phyloP scores from a whole-genome alignment of 1,284 basidiomycete species.

The Tilletia walkeri region DNA sequence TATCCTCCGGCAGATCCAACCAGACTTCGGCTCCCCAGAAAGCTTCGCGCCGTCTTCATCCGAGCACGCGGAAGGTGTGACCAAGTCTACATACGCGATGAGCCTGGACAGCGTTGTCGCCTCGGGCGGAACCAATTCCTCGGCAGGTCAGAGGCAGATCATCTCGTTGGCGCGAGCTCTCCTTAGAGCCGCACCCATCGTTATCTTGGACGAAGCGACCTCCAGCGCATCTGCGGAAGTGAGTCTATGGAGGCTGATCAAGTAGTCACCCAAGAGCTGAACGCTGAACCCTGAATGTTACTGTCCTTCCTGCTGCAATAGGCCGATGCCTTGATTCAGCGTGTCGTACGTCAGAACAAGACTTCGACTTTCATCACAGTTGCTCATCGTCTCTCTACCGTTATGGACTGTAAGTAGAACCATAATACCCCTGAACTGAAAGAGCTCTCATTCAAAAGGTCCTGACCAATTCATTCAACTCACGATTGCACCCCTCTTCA shows the following conservation, averaged over 20 bases:
- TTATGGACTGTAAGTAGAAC: conserved; percentile 28
- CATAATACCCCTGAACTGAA: too few species aligned
- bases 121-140: conserved; percentile 77
- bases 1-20: conserved; percentile 58
- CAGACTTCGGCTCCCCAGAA: background rate
- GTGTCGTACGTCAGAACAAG: conserved; percentile 26
- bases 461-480: too few species aligned
- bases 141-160: conserved; percentile 78
- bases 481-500: background rate
- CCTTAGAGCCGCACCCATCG: conserved; percentile 70
- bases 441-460: too few species aligned
- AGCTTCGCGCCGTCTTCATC: conserved; percentile 16
- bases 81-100: conserved; percentile 48
- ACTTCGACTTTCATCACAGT: conserved; percentile 57
- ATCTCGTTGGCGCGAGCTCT: conserved; percentile 73
- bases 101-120: conserved; percentile 72
- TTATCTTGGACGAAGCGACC: conserved; percentile 80
- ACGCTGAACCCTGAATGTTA: conserved; percentile 47
- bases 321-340: conserved; percentile 35
- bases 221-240: conserved; percentile 60
- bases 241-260: background rate
- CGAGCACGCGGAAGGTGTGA: background rate
- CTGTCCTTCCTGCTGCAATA: background rate
- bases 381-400: conserved; percentile 33
- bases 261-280: conserved; percentile 50